Evolutionary conservation across 768 basidiomycete genomes (phyloP), one percentile per base, ranked within the genome.

Genomic region (Paxillus ammoniavirescens): DNA sequence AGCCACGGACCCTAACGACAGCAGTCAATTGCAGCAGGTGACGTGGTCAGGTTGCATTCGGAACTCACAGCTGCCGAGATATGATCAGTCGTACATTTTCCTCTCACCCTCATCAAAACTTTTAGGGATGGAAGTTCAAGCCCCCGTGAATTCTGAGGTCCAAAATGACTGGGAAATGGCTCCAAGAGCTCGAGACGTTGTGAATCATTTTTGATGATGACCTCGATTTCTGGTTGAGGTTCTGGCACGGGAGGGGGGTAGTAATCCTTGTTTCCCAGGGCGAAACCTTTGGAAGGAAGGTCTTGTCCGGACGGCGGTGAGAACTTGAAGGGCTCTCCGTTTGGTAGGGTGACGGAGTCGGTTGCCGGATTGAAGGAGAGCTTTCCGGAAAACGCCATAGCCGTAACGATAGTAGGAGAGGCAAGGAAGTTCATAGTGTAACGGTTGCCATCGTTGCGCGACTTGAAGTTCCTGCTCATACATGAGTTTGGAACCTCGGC

Each of bases 31-130:
- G 54, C 41, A 35, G 26, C 47, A 33, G 51, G 33, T 52, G 21
- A 14, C 35, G 18, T 30, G 31, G 7, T 35, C n/a, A 5, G 33
- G 31, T 40, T 41, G 44, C 46, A 18, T 14, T 31, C n/a, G 38
- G 5, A 15, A 73, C 85, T 47, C 61, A 91, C 90, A 31, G 97
- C 97, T 37, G 97, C 97, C 33, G 91, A 94, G 53, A 98, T 99
- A 67, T 98, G 97, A 65, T 99, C 97, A 15, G 97, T 99, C 12
- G 97, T 99, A 70, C 97, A 99, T 73, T 99, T 98, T n/a, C 97
- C 97, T 59, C 91, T 77, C 7, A 98, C 92, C 30, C 93, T 77
- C 81, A 98, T 83, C 47, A 99, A 70, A 48, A 96, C 91, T 62
- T 84, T 91, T 68, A 98, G 73, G 21, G 81, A 61, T 8, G 93